A percentile compares a stretch with the other conserved stretches of the same genome.
Conservation (phyloP, 495 filamentous ascomycete species). For the Viridothelium virens region DNA sequence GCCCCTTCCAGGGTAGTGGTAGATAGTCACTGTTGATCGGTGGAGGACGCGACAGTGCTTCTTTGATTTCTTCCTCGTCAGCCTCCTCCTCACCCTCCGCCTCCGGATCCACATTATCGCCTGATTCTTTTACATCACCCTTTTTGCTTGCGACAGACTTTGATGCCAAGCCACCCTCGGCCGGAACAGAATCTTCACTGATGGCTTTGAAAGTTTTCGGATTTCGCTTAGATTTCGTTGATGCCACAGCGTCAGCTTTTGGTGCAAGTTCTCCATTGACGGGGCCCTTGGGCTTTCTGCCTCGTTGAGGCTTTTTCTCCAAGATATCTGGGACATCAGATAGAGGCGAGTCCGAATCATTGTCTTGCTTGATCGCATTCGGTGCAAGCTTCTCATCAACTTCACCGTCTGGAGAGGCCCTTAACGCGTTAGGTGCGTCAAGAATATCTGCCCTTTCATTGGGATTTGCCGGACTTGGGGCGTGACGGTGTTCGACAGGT, state of each 20-base stretch:
- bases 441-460: constrained; percentile 38
- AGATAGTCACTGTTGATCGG: constrained; percentile 80
- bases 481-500: constrained; percentile 2
- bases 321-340: constrained; percentile 27
- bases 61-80: constrained; percentile 38
- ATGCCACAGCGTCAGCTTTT: not conserved
- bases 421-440: constrained; percentile 38
- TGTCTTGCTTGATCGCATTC: constrained; percentile 21
- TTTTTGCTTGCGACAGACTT: constrained; percentile 9
- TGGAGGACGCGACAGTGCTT: constrained; percentile 53
- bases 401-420: constrained; percentile 38
- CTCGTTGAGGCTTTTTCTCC: constrained; percentile 19
- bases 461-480: constrained; percentile 29
- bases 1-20: constrained; percentile 87
- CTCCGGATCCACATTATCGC: constrained; percentile 29
- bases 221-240: not conserved
- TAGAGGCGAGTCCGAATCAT: constrained; percentile 21
- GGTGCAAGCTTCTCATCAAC: constrained; percentile 35
- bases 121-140: constrained; percentile 13
- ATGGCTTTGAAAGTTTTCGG: not conserved
- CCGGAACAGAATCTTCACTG: constrained; percentile 6
- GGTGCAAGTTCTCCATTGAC: not conserved
- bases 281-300: constrained; percentile 12
- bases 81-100: constrained; percentile 36
- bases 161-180: not conserved